phyloP scores from a whole-genome alignment of 768 basidiomycete species.

The Pulveroboletus frians region DNA sequence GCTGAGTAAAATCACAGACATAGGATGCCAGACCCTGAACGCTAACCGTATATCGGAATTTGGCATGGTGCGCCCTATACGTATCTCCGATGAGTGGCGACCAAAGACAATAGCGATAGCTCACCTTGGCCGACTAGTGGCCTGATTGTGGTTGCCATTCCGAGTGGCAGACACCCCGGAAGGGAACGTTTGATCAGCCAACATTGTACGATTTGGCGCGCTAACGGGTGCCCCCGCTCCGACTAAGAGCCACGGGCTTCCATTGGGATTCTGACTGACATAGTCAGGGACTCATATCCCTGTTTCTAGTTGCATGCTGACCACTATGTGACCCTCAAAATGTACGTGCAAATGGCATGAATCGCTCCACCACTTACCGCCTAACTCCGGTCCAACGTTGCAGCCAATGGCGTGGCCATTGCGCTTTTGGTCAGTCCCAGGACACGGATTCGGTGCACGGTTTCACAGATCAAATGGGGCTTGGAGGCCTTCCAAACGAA shows the following conservation, averaged over 20 bases:
- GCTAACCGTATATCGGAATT: slow-evolving; percentile 7
- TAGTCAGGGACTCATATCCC: neutral
- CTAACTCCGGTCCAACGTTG: neutral
- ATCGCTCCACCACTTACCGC: neutral
- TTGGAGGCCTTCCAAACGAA: neutral
- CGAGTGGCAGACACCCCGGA: slow-evolving; percentile 2
- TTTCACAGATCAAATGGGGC: slow-evolving; percentile 1
- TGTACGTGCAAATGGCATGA: neutral
- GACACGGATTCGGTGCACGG: neutral
- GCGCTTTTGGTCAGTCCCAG: neutral
- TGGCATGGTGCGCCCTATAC: neutral
- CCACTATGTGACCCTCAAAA: neutral
- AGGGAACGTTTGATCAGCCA: neutral
- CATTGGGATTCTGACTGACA: slow-evolving; percentile 5
- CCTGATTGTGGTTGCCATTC: slow-evolving; percentile 10
- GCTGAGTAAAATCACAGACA: slow-evolving; percentile 7
- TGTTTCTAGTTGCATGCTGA: neutral
- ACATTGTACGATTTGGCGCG: slow-evolving; percentile 2
- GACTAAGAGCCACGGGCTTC: neutral
- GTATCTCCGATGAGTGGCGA: slow-evolving; percentile 11
- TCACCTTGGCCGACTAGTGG: slow-evolving; percentile 17
- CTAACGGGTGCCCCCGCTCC: neutral
- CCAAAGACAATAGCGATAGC: slow-evolving; percentile 14
- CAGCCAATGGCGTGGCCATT: neutral
- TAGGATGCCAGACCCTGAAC: neutral